Conservation (phyloP, 1,284 basidiomycete genomes). For the Trametes polyzona region DNA sequence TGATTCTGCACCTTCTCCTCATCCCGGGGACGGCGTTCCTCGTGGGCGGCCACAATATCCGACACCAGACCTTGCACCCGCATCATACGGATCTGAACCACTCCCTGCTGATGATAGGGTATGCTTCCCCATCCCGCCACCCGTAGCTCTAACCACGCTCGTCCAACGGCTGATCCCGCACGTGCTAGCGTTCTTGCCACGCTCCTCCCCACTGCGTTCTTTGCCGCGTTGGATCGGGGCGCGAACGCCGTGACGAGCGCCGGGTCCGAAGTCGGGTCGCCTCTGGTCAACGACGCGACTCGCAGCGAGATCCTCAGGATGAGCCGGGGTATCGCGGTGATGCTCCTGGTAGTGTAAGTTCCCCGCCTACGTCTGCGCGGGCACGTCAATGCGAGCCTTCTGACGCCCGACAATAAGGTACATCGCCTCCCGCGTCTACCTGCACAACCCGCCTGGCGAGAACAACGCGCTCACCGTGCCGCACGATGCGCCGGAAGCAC, state of each 20-base stretch:
- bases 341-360: slow-evolving; percentile 61
- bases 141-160: too few species aligned
- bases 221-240: slow-evolving; percentile 58
- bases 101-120: slow-evolving; percentile 69
- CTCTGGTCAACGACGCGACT: slow-evolving; percentile 36
- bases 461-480: slow-evolving; percentile 48
- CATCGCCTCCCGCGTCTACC: slow-evolving; percentile 63
- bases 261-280: neutral
- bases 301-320: slow-evolving; percentile 51
- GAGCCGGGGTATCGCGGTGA: slow-evolving; percentile 63
- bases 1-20: slow-evolving; percentile 63
- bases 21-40: slow-evolving; percentile 65
- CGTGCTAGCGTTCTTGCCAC: slow-evolving; percentile 68
- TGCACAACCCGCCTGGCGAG: slow-evolving; percentile 69
- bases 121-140: too few species aligned
- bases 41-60: slow-evolving; percentile 59
- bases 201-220: slow-evolving; percentile 66
- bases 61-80: slow-evolving; percentile 52
- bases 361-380: too few species aligned
- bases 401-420: slow-evolving; percentile 48
- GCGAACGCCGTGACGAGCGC: slow-evolving; percentile 7
- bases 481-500: slow-evolving; percentile 46
- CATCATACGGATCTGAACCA: slow-evolving; percentile 65
- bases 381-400: too few species aligned
- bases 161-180: too few species aligned